Evolutionary conservation across 2,329 filamentous ascomycete species (phyloP).

Genomic region (Aspergillus unguis): DNA sequence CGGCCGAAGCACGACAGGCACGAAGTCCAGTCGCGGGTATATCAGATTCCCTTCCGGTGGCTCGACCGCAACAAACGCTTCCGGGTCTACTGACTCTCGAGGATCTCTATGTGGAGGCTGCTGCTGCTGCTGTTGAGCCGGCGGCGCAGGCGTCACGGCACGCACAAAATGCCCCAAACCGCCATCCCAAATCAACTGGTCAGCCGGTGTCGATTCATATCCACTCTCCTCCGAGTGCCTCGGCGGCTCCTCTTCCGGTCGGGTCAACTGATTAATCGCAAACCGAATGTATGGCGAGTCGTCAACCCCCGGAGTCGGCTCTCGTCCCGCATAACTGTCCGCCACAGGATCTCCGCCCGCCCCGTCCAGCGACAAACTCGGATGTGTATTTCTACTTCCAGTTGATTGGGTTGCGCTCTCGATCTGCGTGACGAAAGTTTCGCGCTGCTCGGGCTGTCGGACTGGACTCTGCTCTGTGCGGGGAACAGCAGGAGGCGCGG

Average conservation of each 20-base stretch:
- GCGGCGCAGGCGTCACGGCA: conserved; percentile 32
- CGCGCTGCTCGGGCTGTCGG: conserved; percentile 7
- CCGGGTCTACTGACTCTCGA: conserved; percentile 27
- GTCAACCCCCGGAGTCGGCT: conserved; percentile 71
- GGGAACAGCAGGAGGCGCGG: conserved; percentile 17
- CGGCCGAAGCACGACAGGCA: conserved; percentile 68
- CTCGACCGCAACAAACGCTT: conserved; percentile 50
- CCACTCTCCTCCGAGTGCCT: conserved; percentile 49
- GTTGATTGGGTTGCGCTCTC: conserved; percentile 28
- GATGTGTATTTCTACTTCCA: conserved; percentile 20
- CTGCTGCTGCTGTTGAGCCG: conserved; percentile 27
- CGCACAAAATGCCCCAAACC: conserved; percentile 44
- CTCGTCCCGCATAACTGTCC: conserved; percentile 35
- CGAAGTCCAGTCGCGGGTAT: conserved; percentile 60
- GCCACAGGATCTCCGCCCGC: conserved; percentile 25
- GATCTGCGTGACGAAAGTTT: conserved; percentile 19
- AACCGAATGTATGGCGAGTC: conserved; percentile 86
- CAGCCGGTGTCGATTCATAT: conserved; percentile 48
- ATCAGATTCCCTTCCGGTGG: conserved; percentile 43
- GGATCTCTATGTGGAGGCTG: conserved; percentile 17
- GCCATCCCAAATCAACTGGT: conserved; percentile 49
- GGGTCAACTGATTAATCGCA: conserved; percentile 81
- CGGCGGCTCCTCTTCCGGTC: conserved; percentile 63
- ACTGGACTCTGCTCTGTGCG: conserved; percentile 12
- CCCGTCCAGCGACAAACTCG: conserved; percentile 25